Conservation (phyloP, 176 grass and related monocot genomes). For the Poa pratensis region DNA sequence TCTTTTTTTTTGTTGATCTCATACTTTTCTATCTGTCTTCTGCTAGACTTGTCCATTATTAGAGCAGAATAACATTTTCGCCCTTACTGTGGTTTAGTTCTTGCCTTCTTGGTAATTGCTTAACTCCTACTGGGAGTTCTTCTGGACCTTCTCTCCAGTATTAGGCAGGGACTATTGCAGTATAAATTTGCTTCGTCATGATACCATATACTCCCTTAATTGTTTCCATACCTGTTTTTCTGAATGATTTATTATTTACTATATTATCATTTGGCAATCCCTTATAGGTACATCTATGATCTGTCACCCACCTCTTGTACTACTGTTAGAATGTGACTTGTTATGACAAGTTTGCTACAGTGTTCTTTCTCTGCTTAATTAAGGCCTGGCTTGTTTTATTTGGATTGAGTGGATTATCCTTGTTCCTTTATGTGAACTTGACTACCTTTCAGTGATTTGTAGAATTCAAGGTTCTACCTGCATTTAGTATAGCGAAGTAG, state of each 20-base stretch:
- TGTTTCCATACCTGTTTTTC: slow-evolving; percentile 17
- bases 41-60: slow-evolving; percentile 9
- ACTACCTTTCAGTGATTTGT: slow-evolving; percentile 8
- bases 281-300: not conserved
- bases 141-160: slow-evolving; percentile 1
- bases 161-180: not conserved
- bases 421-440: slow-evolving; percentile 20
- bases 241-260: slow-evolving; percentile 7
- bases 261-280: slow-evolving; percentile 18
- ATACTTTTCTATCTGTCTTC: slow-evolving; percentile 1
- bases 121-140: slow-evolving; percentile 13
- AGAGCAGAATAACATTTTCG: not conserved
- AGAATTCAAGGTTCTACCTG: slow-evolving; percentile 4
- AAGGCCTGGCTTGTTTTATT: slow-evolving; percentile 4
- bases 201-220: slow-evolving; percentile 17
- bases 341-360: not conserved
- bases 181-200: slow-evolving; percentile 4
- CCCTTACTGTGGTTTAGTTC: not conserved
- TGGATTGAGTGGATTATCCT: slow-evolving; percentile 21
- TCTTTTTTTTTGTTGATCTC: slow-evolving; percentile 4
- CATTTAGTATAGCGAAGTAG: not conserved
- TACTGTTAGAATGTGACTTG: not conserved
- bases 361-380: slow-evolving; percentile 20
- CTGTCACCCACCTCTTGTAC: not conserved
- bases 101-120: not conserved